phyloP scores from a whole-genome alignment of 768 basidiomycete genomes.

The Grammothele lineata region DNA sequence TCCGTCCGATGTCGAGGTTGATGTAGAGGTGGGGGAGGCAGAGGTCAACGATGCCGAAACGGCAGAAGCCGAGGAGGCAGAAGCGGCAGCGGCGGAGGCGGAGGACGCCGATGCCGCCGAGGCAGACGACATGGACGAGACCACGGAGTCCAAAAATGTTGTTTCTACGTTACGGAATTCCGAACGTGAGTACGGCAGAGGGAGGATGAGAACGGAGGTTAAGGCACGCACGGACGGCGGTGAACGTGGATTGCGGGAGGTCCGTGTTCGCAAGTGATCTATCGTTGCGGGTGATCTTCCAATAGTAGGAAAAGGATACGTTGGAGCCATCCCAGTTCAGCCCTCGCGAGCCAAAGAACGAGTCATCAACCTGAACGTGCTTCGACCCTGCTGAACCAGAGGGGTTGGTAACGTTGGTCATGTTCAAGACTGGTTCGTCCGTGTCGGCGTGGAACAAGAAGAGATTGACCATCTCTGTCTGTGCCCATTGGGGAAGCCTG shows the following conservation, averaged over 20 bases:
- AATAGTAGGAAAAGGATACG: constrained; percentile 68
- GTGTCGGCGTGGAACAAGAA: constrained; percentile 78
- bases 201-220: not conserved
- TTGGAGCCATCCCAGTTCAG: constrained; percentile 42
- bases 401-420: constrained; percentile 39
- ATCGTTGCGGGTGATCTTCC: constrained; percentile 65
- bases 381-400: constrained; percentile 50
- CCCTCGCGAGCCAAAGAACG: constrained; percentile 57
- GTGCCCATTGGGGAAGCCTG: constrained; percentile 58
- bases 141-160: constrained; percentile 65
- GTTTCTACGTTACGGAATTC: constrained; percentile 47
- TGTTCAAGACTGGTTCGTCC: constrained; percentile 42
- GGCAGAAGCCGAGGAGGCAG: constrained; percentile 18
- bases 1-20: constrained; percentile 2
- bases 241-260: constrained; percentile 68
- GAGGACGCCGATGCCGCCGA: constrained; percentile 38
- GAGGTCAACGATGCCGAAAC: constrained; percentile 26
- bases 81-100: constrained; percentile 35
- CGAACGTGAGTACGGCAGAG: constrained; percentile 4
- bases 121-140: constrained; percentile 49
- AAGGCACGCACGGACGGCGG: constrained; percentile 67
- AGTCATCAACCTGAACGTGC: constrained; percentile 60
- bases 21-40: constrained; percentile 16
- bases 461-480: constrained; percentile 63
- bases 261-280: constrained; percentile 53